Evolutionary conservation across 495 filamentous ascomycete species (phyloP).

Genomic region (Neurospora sp.): DNA sequence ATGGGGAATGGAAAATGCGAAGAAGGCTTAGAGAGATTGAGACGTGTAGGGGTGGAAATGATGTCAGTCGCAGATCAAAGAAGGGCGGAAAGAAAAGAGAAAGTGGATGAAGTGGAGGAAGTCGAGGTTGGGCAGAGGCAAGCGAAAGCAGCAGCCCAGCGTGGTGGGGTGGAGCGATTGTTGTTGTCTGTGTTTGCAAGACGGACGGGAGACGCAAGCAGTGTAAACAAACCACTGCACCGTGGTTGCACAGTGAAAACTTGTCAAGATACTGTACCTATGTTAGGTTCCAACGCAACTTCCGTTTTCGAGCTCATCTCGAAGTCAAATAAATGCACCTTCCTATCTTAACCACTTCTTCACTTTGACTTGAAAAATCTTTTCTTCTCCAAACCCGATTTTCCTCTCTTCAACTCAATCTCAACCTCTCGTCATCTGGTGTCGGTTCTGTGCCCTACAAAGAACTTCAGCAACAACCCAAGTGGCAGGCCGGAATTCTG

Average conservation of each 20-base stretch:
- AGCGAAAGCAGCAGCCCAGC: neutral
- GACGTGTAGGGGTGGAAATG: conserved; percentile 13
- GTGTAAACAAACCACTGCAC: neutral
- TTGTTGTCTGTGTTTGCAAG: neutral
- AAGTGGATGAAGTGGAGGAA: conserved; percentile 9
- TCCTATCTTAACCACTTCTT: neutral
- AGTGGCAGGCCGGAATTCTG: neutral
- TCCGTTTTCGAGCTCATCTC: neutral
- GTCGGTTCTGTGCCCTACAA: neutral
- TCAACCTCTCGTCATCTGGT: neutral
- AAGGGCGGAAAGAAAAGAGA: conserved; percentile 1
- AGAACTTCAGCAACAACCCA: neutral
- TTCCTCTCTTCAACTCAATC: neutral
- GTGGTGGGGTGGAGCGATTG: neutral
- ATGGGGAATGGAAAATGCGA: neutral
- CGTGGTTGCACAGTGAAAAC: neutral
- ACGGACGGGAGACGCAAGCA: neutral
- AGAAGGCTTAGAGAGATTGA: conserved; percentile 6
- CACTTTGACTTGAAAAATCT: neutral
- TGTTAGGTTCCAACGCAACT: neutral
- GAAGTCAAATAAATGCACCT: neutral
- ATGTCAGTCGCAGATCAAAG: conserved; percentile 14
- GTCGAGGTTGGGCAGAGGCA: neutral
- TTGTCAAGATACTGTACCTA: neutral
- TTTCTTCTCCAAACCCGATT: neutral